Conservation (phyloP, 176 grass and related monocot genomes). For the Tuctoria greenei region DNA sequence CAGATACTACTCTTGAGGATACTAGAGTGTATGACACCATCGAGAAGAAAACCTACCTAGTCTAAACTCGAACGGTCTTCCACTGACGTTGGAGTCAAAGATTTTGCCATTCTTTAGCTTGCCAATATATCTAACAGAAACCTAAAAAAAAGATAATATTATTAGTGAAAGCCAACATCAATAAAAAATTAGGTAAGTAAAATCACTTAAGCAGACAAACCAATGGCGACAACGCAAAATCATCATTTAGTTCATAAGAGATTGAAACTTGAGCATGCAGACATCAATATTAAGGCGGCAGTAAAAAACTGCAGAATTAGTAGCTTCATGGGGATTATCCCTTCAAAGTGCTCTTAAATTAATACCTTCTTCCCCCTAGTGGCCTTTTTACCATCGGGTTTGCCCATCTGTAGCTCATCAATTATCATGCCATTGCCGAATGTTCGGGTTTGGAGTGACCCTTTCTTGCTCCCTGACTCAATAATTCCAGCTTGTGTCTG, state of each 20-base stretch:
- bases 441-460: slow-evolving; percentile 50
- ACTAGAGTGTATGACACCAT: background rate
- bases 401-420: slow-evolving; percentile 64
- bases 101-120: slow-evolving; percentile 86
- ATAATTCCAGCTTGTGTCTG: slow-evolving; percentile 30
- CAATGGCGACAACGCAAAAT: background rate
- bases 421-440: slow-evolving; percentile 82
- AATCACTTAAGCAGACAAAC: background rate
- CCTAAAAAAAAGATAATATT: slow-evolving; percentile 37
- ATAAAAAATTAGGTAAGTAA: background rate
- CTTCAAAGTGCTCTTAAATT: background rate
- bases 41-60: slow-evolving; percentile 57
- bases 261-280: background rate
- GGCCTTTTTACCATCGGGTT: slow-evolving; percentile 82
- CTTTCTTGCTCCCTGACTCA: slow-evolving; percentile 41
- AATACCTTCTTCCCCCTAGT: slow-evolving; percentile 65
- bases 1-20: background rate
- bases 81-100: slow-evolving; percentile 75
- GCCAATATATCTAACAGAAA: slow-evolving; percentile 82
- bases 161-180: background rate
- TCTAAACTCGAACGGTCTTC: slow-evolving; percentile 75
- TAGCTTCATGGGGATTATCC: background rate
- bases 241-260: background rate
- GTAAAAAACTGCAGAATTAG: background rate
- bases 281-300: background rate